Evolutionary conservation across 345 rosid species (phyloP), one percentile per base, ranked within the genome.

Genomic region (Isatis tinctoria): DNA sequence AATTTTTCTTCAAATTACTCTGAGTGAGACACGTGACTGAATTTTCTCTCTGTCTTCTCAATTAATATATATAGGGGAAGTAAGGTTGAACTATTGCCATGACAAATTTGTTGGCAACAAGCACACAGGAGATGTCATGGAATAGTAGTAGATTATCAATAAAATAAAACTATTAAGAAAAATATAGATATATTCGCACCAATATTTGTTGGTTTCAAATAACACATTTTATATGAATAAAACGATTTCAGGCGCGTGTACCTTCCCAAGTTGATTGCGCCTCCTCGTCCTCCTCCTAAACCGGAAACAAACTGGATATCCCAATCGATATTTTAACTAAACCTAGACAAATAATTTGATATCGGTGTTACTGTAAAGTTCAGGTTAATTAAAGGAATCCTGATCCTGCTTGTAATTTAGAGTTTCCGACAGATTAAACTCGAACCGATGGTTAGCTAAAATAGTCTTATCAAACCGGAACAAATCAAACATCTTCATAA

Each of bases 181-280:
- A 4, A 30, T 30, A 30, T 0, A 30, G 6, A 30, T 4, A 30
- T 30, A 30, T 30, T n/a, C n/a, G n/a, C n/a, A 30, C 20, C 24
- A 69, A 37, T 60, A 47, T 35, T 36, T 2, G 10, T 49, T 10
- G 10, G 0, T 27, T 49, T 66, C 70, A 65, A 54, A 49, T 22
- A 72, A 65, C 65, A 73, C 65, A 72, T 61, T 30, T 36, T 41
- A 3, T 6, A 8, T 27, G 1, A 18, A 11, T 16, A 28, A 67
- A 67, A 49, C 48, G n/a, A 37, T 49, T 35, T 14, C n/a, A 48
- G 32, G 43, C 13, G 54, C 41, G 65, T 66, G 17, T 52, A 45
- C 60, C 75, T 76, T 63, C 51, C 74, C 20, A 68, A 52, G 26
- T 32, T 26, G 24, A 7, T 37, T 53, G 35, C 41, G n/a, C 54